A percentile compares a stretch with the other conserved stretches of the same genome.
These are phyloP conservation scores for Glycine tomentella DNA, from an alignment of 306 rosid genomes.

Conservation along the genomic window DNA sequence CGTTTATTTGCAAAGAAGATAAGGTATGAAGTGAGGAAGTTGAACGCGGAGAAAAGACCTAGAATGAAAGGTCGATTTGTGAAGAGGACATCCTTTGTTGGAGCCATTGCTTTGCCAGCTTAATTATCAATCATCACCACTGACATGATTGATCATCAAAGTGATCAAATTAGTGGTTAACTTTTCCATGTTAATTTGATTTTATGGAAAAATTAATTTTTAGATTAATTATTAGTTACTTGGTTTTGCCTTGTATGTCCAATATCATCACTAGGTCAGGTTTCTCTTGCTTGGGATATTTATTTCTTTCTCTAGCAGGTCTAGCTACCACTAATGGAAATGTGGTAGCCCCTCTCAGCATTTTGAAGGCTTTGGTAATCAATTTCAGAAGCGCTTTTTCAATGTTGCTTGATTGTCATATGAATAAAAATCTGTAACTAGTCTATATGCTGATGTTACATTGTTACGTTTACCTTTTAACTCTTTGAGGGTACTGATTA, in stretches of 20 bases:
- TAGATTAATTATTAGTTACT: not conserved
- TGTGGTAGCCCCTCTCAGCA: not conserved
- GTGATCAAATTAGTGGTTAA: not conserved
- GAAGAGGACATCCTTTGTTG: conserved; percentile 62
- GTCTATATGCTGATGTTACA: not conserved
- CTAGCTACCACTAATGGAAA: conserved; percentile 9
- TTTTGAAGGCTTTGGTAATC: conserved; percentile 32
- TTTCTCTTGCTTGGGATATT: conserved; percentile 39
- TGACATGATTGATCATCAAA: conserved; percentile 3
- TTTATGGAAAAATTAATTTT: conserved; percentile 12
- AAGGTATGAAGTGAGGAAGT: conserved; percentile 82
- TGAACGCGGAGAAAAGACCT: conserved; percentile 90
- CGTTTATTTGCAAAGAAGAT: conserved; percentile 85
- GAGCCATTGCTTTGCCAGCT: conserved; percentile 26
- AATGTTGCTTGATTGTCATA: not conserved
- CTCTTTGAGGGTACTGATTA: conserved; percentile 10
- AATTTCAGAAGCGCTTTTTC: conserved; percentile 9
- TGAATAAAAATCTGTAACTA: not conserved
- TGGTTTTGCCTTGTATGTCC: conserved; percentile 12
- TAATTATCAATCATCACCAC: conserved; percentile 33
- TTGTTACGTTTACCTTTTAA: not conserved
- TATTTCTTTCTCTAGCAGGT: conserved; percentile 33
- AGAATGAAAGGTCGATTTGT: conserved; percentile 91
- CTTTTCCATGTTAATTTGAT: conserved; percentile 40
- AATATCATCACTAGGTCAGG: conserved; percentile 11